Evolutionary conservation across 2,329 filamentous ascomycete genomes (phyloP), one percentile per base, ranked within the genome.

Genomic region (Penicillium brasilianum): DNA sequence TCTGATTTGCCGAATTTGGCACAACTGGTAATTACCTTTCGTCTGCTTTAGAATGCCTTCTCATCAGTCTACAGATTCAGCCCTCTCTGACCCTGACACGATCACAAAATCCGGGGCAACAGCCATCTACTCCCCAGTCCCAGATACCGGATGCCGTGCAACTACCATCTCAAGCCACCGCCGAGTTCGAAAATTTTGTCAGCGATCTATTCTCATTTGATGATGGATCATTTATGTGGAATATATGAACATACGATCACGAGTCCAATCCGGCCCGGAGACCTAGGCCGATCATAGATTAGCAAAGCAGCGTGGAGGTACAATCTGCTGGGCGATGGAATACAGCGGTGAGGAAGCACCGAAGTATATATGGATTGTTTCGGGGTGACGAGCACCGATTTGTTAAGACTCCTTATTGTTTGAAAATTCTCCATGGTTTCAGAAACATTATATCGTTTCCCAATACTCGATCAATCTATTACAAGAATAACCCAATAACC

Each of bases 391-490:
- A 28, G 44, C 22, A 46, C 43, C 22, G 14, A 14, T 18, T 25
- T 32, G 6, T 25, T n/a, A 52, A 25, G 50, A 37, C 28, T 6
- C 16, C 34, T 32, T 32, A 30, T 25, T 32, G 28, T 49, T 13
- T 20, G 20, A 20, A 18, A 9, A 34, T n/a, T 34, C 16, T 34
- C 30, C 48, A 20, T 50, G 30, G 18, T 28, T 50, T 14, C 20
- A 50, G 48, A 10, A 32, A 20, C 20, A 18, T 59, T 84, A 84
- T 16, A 87, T 86, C 0, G 78, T 18, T 3, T 28, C 22, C 34
- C 22, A 8, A 39, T n/a, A n/a, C 18, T 20, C 22, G 28, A 28
- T n/a, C n/a, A n/a, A n/a, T n/a, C 9, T 10, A 25, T 80, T 79
- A 9, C 43, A 4, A 25, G 10, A 7, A 16, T 13, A 14, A 1